Base-by-base conservation (phyloP, 2,329 filamentous ascomycete genomes). In the Ophiocordyceps camponoti-saundersi region DNA sequence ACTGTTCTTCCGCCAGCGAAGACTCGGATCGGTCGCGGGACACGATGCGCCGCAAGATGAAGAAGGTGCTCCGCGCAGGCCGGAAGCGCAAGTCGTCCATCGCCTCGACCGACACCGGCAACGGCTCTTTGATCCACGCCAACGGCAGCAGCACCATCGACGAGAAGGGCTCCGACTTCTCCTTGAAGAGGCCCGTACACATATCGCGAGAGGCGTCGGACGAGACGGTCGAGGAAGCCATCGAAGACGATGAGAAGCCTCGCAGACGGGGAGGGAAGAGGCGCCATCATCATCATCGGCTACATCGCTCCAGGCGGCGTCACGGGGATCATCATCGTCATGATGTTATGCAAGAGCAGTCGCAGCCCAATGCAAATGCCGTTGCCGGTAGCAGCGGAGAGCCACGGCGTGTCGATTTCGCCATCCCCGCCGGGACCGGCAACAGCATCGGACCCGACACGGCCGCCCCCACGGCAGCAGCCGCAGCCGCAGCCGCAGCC, bases 41-140 rank as follows among this genome's bases (percentile, higher is more conserved):
- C 44, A 87, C 81, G 1, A 84, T 86, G 15, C 79, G 82, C 2
- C 85, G 82, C 57, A 79, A 79, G 48, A 77, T 93, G 61, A 86
- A 80, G 62, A 74, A 82, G 53, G 84, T 82, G 22, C 80, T 94
- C 55, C 81, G 79, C 49, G 71, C 74, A 44, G 73, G 80, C 46
- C 77, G 77, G 56, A 79, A 77, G 52, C 80, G 85, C 62, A 93
- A 90, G 69, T 89, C 83, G 0, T 90, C 82, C 53, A 70, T 74
- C 32, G 78, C 78, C 56, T 88, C 80, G 22, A 75, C 76, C 50
- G 82, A 85, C 15, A 77, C 71, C 15, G 51, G 50, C 4, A 63
- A 65, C 6, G 62, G 67, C 0, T 73, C 71, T 1, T 63, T 68
- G 41, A 65, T 63, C 21, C 64, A 63, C 3, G 59, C 56, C 8